Conservation (phyloP, 768 basidiomycete genomes). For the Xanthoconium stramineum region DNA sequence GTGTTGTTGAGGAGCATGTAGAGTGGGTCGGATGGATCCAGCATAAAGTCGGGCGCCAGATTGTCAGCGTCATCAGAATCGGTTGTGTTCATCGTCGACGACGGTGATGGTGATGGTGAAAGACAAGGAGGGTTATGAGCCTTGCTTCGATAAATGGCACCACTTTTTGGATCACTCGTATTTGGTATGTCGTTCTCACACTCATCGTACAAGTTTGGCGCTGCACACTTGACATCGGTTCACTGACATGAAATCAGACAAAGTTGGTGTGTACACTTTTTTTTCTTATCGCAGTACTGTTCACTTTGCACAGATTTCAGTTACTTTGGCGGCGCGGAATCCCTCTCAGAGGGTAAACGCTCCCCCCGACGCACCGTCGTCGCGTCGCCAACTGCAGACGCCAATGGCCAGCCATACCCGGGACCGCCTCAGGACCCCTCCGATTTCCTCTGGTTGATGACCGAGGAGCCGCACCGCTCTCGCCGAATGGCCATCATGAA, state of each 20-base stretch:
- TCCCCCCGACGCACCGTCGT: constrained; percentile 51
- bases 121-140: too few relatives aligned
- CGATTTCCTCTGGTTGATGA: constrained; percentile 97
- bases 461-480: constrained; percentile 94
- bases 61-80: constrained; percentile 15
- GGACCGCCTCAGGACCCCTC: constrained; percentile 68
- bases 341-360: constrained; percentile 53
- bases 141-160: constrained; percentile 17
- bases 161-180: constrained; percentile 27
- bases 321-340: constrained; percentile 81
- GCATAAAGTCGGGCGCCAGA: constrained; percentile 37
- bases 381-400: constrained; percentile 35
- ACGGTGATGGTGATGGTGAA: neutral
- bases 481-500: constrained; percentile 88
- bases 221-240: neutral
- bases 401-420: constrained; percentile 41
- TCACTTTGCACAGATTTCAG: constrained; percentile 57
- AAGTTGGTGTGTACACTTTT: constrained; percentile 19
- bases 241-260: constrained; percentile 13
- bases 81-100: constrained; percentile 16
- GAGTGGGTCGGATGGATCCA: constrained; percentile 57
- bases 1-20: constrained; percentile 54
- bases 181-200: constrained; percentile 27
- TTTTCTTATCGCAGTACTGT: neutral
- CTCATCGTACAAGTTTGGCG: neutral